Evolutionary conservation across 192 early-diverging fungal genomes (phyloP).

Genomic region (Cladochytrium replicatum): DNA sequence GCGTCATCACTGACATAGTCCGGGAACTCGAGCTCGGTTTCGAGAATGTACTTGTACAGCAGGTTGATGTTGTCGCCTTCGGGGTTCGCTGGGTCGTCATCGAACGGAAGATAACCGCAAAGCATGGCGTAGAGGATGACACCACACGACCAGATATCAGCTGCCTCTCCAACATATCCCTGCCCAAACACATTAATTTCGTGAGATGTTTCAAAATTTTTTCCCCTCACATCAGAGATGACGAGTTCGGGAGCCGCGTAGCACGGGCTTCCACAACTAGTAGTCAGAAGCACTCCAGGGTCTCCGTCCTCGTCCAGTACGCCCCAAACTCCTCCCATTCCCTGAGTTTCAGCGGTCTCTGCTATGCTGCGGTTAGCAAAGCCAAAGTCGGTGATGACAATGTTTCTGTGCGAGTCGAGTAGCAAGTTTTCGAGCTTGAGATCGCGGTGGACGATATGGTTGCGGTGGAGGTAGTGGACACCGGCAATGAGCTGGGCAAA

Average conservation of each 20-base stretch:
- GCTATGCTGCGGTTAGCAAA: conserved; percentile 21
- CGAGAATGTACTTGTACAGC: conserved; percentile 81
- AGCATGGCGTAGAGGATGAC: conserved; percentile 92
- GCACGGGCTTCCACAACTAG: conserved; percentile 32
- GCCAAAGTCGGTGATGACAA: conserved; percentile 39
- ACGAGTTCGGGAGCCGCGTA: conserved; percentile 40
- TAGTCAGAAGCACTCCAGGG: conserved; percentile 46
- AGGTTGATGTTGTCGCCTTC: conserved; percentile 88
- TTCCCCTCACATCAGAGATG: conserved; percentile 21
- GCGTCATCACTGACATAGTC: conserved; percentile 62
- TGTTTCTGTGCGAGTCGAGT: conserved; percentile 20
- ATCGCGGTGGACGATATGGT: conserved; percentile 33
- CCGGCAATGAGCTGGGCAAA: conserved; percentile 28
- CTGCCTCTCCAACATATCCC: conserved; percentile 80
- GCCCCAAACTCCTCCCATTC: too few species aligned
- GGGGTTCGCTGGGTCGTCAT: conserved; percentile 82
- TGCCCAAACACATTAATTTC: conserved; percentile 12
- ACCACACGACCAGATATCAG: conserved; percentile 94
- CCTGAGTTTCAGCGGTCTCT: neutral
- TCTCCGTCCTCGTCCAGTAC: conserved; percentile 43
- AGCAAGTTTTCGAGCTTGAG: conserved; percentile 37
- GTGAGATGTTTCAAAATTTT: neutral
- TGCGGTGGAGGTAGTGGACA: conserved; percentile 29
- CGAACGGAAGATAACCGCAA: conserved; percentile 79
- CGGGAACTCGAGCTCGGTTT: conserved; percentile 68